phyloP scores from a whole-genome alignment of 169 alveolate species.

The Neospora caninum region DNA sequence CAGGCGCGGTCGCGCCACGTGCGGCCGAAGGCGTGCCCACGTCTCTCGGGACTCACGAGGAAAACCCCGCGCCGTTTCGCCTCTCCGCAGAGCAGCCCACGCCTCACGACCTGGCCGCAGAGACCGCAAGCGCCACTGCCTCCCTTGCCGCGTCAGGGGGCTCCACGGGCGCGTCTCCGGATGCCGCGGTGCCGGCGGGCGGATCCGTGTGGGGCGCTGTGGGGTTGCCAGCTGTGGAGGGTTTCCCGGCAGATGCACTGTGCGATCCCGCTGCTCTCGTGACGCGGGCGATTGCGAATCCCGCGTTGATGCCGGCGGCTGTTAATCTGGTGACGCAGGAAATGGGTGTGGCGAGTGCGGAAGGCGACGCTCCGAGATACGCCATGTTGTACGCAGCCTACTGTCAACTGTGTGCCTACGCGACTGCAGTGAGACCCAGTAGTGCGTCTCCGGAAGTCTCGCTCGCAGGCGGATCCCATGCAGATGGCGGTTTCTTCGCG shows the following conservation, averaged over 20 bases:
- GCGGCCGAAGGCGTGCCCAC: too few relatives aligned
- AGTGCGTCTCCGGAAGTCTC: not conserved
- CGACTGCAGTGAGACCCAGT: not conserved
- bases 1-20: too few relatives aligned
- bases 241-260: not conserved
- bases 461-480: too few relatives aligned
- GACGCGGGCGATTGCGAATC: not conserved
- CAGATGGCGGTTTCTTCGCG: too few relatives aligned
- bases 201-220: not conserved
- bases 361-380: constrained; percentile 15
- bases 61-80: too few relatives aligned
- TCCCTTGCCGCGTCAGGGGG: not conserved
- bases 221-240: not conserved
- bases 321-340: not conserved
- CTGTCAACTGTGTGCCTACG: constrained; percentile 26
- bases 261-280: not conserved
- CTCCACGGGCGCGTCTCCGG: not conserved
- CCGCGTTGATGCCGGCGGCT: not conserved
- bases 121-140: not conserved
- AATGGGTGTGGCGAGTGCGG: not conserved
- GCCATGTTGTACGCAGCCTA: constrained; percentile 35
- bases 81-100: too few relatives aligned
- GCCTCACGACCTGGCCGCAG: not conserved
- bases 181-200: not conserved
- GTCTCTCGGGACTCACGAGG: too few relatives aligned